Evolutionary conservation across 2,329 filamentous ascomycete species (phyloP).

Genomic region (Verticillium dahliae): DNA sequence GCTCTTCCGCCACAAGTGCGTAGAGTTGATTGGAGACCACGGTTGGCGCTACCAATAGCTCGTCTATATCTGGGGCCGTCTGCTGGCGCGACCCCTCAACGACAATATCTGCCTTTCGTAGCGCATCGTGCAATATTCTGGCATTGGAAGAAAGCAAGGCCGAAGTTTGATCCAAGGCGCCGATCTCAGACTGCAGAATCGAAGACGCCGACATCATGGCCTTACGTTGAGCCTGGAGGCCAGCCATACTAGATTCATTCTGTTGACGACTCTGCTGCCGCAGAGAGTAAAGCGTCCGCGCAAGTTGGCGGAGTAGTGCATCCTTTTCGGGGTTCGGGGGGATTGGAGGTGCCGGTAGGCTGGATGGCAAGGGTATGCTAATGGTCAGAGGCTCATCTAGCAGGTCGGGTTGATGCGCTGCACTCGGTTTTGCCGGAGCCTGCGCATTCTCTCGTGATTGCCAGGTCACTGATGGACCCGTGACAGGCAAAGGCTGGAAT

Average conservation of each 20-base stretch:
- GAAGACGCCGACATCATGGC: constrained; percentile 68
- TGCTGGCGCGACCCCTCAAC: constrained; percentile 67
- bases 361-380: constrained; percentile 37
- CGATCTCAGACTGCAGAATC: constrained; percentile 67
- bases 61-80: constrained; percentile 73
- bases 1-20: constrained; percentile 79
- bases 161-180: constrained; percentile 64
- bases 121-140: constrained; percentile 66
- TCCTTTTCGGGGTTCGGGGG: constrained; percentile 96
- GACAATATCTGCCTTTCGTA: constrained; percentile 71
- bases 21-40: constrained; percentile 93
- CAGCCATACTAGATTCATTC: constrained; percentile 66
- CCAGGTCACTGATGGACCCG: constrained; percentile 6
- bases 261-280: constrained; percentile 64
- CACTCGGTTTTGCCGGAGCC: constrained; percentile 25
- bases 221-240: constrained; percentile 69
- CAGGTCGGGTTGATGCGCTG: constrained; percentile 43
- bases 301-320: constrained; percentile 71
- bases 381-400: constrained; percentile 52
- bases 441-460: constrained; percentile 16
- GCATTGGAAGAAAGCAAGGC: constrained; percentile 70
- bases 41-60: constrained; percentile 86
- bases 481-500: background rate
- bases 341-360: constrained; percentile 70
- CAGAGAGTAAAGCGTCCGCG: constrained; percentile 59